Evolutionary conservation across 2,329 filamentous ascomycete species (phyloP).

Genomic region (Hypoxylon sp.): DNA sequence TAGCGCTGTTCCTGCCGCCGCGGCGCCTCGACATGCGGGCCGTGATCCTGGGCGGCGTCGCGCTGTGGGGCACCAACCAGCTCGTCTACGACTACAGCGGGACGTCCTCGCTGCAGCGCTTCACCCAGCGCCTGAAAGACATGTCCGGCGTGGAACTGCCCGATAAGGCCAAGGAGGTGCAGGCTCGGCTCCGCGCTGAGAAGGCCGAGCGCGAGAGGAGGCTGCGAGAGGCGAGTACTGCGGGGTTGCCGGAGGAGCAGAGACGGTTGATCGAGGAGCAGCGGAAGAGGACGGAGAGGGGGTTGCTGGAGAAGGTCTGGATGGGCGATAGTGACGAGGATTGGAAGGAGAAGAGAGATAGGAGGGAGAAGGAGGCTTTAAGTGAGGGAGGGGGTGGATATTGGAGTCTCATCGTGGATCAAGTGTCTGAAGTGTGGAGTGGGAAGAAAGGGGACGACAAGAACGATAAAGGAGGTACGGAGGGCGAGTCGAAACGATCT

Average conservation of each 20-base stretch:
- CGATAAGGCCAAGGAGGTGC: conserved; percentile 67
- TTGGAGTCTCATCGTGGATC: conserved; percentile 69
- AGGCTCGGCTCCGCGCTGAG: conserved; percentile 64
- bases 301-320: conserved; percentile 66
- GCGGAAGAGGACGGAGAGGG: conserved; percentile 42
- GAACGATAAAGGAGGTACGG: conserved; percentile 30
- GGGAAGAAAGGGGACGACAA: conserved; percentile 50
- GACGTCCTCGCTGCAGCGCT: conserved; percentile 65
- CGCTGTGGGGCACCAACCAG: conserved; percentile 69
- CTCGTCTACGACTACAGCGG: conserved; percentile 71
- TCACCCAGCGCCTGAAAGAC: conserved; percentile 60
- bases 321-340: conserved; percentile 70
- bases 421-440: conserved; percentile 68
- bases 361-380: conserved; percentile 67
- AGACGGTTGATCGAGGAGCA: conserved; percentile 50
- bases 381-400: conserved; percentile 69
- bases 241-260: conserved; percentile 43
- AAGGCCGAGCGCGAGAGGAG: conserved; percentile 45
- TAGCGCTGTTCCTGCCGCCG: conserved; percentile 67
- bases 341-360: conserved; percentile 68
- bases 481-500: conserved; percentile 25
- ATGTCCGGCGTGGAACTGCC: conserved; percentile 69
- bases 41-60: conserved; percentile 64
- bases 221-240: conserved; percentile 21
- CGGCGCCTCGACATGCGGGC: conserved; percentile 67